Conservation (phyloP, 495 filamentous ascomycete genomes). For the Staphylotrichum tortipilum region DNA sequence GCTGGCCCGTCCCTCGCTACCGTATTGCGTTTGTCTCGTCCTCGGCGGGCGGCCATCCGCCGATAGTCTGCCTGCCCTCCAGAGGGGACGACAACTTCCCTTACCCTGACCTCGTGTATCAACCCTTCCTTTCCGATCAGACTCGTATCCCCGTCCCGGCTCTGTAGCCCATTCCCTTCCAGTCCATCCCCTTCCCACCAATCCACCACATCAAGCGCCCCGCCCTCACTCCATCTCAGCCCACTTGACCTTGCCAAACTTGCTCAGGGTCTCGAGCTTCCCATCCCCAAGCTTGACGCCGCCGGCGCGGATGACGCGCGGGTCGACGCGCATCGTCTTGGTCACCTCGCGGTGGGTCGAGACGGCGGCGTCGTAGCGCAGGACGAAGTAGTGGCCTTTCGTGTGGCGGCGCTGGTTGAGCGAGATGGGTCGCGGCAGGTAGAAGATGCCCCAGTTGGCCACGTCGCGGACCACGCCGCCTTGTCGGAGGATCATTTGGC, state of each 20-base stretch:
- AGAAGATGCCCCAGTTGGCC: constrained; percentile 88
- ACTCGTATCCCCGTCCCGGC: too few relatives aligned
- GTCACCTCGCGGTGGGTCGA: constrained; percentile 62
- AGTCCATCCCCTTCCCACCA: neutral
- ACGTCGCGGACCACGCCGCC: constrained; percentile 88
- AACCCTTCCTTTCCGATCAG: too few relatives aligned
- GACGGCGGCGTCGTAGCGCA: constrained; percentile 80
- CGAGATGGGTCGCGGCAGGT: constrained; percentile 64
- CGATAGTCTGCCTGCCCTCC: too few relatives aligned
- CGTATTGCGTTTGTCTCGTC: too few relatives aligned
- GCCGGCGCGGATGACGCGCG: constrained; percentile 77
- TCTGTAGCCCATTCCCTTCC: too few relatives aligned
- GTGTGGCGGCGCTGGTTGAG: constrained; percentile 73
- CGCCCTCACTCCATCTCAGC: constrained; percentile 13
- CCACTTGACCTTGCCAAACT: constrained; percentile 45
- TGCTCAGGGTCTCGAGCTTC: constrained; percentile 61
- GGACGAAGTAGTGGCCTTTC: constrained; percentile 89
- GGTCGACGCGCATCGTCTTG: constrained; percentile 74
- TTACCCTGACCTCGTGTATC: neutral
- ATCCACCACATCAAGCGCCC: neutral
- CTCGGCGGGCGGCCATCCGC: too few relatives aligned
- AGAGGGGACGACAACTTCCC: too few relatives aligned
- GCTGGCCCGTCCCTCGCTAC: too few relatives aligned
- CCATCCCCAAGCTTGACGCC: constrained; percentile 76
- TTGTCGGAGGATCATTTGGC: constrained; percentile 68